These are phyloP conservation scores for Ophiocordyceps camponoti-saundersi DNA, from an alignment of 2,329 filamentous ascomycete genomes.

Conservation along the genomic window DNA sequence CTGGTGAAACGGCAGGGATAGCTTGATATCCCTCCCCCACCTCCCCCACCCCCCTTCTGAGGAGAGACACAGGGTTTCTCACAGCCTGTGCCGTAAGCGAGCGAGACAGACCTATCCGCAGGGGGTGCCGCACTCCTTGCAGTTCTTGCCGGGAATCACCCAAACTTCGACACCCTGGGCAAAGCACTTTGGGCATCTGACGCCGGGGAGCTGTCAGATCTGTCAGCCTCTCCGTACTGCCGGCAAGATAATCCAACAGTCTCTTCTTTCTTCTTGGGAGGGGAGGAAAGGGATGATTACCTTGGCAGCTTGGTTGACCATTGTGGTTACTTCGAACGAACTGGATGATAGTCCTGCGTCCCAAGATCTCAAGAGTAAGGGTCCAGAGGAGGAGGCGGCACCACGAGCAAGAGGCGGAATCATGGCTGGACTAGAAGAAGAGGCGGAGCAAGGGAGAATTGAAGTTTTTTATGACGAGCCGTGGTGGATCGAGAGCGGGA, in stretches of 20 bases:
- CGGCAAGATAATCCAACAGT: too few species aligned
- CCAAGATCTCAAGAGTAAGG: background rate
- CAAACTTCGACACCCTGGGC: slow-evolving; percentile 32
- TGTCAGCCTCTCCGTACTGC: background rate
- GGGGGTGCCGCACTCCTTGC: slow-evolving; percentile 32
- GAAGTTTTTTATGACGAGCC: background rate
- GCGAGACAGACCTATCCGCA: slow-evolving; percentile 8
- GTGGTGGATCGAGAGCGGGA: background rate
- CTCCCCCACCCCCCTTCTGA: too few species aligned
- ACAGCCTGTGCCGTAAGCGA: too few species aligned
- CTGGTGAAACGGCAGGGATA: too few species aligned
- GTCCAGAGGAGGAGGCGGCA: background rate
- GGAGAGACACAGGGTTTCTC: too few species aligned
- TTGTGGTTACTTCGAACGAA: background rate
- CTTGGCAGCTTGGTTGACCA: background rate
- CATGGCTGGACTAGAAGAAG: background rate
- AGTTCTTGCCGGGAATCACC: slow-evolving; percentile 36
- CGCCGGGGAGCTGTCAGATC: slow-evolving; percentile 24
- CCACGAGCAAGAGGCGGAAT: background rate
- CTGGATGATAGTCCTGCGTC: background rate
- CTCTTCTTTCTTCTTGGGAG: too few species aligned
- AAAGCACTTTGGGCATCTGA: slow-evolving; percentile 33
- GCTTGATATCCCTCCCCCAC: too few species aligned
- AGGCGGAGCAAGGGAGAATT: background rate
- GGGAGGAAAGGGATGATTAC: background rate